These are phyloP conservation scores for Capronia americana DNA, from an alignment of 2,329 filamentous ascomycete genomes.

Conservation along the genomic window DNA sequence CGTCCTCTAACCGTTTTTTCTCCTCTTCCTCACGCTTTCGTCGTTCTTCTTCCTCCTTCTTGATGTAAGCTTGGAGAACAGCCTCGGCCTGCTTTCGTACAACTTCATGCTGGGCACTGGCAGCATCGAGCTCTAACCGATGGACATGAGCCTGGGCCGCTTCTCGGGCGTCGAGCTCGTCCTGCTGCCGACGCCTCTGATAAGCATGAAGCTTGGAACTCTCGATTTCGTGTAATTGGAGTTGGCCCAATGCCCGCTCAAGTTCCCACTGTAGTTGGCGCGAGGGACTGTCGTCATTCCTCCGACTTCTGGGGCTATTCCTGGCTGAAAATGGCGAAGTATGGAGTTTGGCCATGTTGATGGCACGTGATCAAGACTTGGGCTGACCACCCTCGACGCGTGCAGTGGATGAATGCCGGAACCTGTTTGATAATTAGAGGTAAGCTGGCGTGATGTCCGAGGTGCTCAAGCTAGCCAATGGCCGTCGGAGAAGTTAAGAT, in stretches of 20 bases:
- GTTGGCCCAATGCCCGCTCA: constrained; percentile 49
- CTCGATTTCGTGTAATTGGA: constrained; percentile 51
- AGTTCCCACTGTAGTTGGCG: constrained; percentile 45
- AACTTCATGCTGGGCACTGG: constrained; percentile 70
- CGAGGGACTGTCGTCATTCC: constrained; percentile 37
- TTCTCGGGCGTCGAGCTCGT: constrained; percentile 67
- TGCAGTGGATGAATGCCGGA: constrained; percentile 3
- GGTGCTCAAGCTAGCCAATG: neutral
- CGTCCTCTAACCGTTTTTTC: constrained; percentile 47
- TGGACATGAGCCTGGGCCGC: constrained; percentile 69
- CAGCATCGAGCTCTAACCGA: constrained; percentile 69
- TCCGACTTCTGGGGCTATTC: constrained; percentile 26
- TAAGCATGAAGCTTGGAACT: constrained; percentile 53
- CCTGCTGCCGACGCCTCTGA: constrained; percentile 56
- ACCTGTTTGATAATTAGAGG: neutral
- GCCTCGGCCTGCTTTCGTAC: constrained; percentile 64
- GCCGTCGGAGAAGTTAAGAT: neutral
- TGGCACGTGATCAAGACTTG: constrained; percentile 24
- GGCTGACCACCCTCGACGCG: constrained; percentile 12
- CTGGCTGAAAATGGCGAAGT: constrained; percentile 29
- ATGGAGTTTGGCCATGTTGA: constrained; percentile 25
- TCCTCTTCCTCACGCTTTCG: constrained; percentile 42
- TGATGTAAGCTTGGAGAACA: constrained; percentile 55
- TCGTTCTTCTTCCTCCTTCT: constrained; percentile 44
- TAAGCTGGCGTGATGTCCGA: neutral